phyloP scores from a whole-genome alignment of 805 yeast genomes.

The Yueomyces sinensis region DNA sequence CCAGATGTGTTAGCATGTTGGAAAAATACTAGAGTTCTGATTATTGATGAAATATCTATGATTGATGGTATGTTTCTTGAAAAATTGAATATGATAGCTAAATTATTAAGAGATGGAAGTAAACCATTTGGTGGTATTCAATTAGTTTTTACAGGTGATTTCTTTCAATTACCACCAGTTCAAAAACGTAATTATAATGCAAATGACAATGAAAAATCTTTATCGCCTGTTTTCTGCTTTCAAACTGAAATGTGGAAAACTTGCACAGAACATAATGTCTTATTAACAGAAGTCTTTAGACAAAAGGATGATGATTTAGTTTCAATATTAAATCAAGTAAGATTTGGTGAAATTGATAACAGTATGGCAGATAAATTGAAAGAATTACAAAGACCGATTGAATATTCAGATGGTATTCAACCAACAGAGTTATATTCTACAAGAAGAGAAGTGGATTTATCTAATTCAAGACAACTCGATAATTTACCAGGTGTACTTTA shows the following conservation, averaged over 20 bases:
- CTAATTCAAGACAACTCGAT: constrained; percentile 45
- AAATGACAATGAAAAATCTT: constrained; percentile 15
- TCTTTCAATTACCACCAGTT: constrained; percentile 92
- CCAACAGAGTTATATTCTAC: constrained; percentile 90
- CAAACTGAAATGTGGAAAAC: constrained; percentile 58
- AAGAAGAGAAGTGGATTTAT: constrained; percentile 66
- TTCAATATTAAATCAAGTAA: constrained; percentile 64
- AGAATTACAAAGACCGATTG: constrained; percentile 42
- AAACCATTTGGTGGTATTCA: constrained; percentile 92
- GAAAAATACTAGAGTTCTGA: constrained; percentile 54
- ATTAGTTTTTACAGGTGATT: constrained; percentile 83
- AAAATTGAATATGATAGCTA: constrained; percentile 61
- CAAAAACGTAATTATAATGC: constrained; percentile 25
- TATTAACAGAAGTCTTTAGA: constrained; percentile 72
- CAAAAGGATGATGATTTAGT: constrained; percentile 67
- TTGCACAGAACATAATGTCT: constrained; percentile 50
- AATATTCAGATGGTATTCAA: constrained; percentile 57
- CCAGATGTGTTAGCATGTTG: constrained; percentile 29
- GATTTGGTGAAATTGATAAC: constrained; percentile 53
- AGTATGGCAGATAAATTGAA: constrained; percentile 36
- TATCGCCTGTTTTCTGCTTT: constrained; percentile 58
- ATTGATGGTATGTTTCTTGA: constrained; percentile 68
- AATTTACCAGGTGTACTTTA: constrained; percentile 34
- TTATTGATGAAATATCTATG: constrained; percentile 93
- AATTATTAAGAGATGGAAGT: constrained; percentile 32